Evolutionary conservation across 306 rosid species (phyloP), one percentile per base, ranked within the genome.

Genomic region (Vigna trinervia): DNA sequence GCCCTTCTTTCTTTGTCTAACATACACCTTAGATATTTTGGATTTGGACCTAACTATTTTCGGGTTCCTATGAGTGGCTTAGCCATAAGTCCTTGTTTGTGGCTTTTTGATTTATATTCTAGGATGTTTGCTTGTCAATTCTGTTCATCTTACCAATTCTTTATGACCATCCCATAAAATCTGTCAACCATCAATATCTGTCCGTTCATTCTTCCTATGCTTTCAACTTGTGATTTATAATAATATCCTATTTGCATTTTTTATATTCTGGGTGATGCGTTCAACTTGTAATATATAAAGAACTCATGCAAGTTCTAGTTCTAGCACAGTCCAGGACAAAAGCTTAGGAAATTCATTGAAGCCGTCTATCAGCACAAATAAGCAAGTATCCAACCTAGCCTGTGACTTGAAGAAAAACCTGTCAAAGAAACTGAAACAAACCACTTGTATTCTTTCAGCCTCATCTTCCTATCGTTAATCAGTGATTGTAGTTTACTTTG

Each of bases 301-400:
- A 20, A 20, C 22, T 50, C 19, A 17, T 17, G 19, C 19, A 17
- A 17, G 19, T 17, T 17, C 19, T 17, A 17, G 19, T 17, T 17
- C 19, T 17, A 17, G 19, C 19, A 17, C 19, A 17, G 19, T 17
- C 52, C 80, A 69, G 39, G 82, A 75, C 60, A 71, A 73, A 63
- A 77, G 71, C 69, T 23, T 74, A 65, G 82, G 80, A 76, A 89
- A 80, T 80, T 80, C 90, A 12, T 51, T 73, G 80, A 79, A 75
- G 76, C 91, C 89, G 61, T 82, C 86, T 43, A 79, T 76, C 74
- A 64, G 81, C 81, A 68, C 69, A 51, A 71, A 72, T 17, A 17
- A 17, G 19, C 19, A 17, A 17, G 19, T 17, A 17, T 17, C 19
- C 19, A 17, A 17, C 19, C 19, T 17, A 17, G 19, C 19, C 19